Percentiles rank a stretch among this genome's conserved stretches.
phyloP scores from a whole-genome alignment of 1,284 basidiomycete species.

The Stereum hirsutum region DNA sequence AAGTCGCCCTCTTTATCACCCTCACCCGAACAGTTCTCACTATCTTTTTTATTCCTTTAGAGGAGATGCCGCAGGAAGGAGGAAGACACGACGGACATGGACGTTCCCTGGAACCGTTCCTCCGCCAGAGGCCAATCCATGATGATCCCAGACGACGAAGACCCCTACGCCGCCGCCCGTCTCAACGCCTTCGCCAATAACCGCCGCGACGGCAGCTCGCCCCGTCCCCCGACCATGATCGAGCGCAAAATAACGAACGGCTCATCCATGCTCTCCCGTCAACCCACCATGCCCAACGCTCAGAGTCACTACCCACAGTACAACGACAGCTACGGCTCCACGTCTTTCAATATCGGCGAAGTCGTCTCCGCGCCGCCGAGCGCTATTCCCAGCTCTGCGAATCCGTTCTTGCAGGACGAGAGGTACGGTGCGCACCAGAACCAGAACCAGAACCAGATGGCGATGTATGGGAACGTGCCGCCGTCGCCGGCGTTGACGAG shows the following conservation, averaged over 20 bases:
- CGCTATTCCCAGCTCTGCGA: constrained; percentile 16
- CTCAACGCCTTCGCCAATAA: too few species aligned
- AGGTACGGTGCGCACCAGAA: too few species aligned
- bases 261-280: constrained; percentile 14
- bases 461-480: too few species aligned
- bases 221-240: constrained; percentile 47
- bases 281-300: constrained; percentile 6
- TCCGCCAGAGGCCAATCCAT: constrained; percentile 53
- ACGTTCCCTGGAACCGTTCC: constrained; percentile 36
- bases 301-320: too few species aligned
- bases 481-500: background rate
- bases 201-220: constrained; percentile 26
- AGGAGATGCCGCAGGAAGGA: constrained; percentile 35
- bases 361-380: constrained; percentile 8
- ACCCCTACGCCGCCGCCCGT: too few species aligned
- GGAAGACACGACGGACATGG: constrained; percentile 16
- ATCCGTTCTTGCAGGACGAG: constrained; percentile 24
- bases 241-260: constrained; percentile 31
- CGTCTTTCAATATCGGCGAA: constrained; percentile 10
- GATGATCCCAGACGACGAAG: constrained; percentile 44
- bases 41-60: constrained; percentile 16
- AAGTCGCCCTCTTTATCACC: constrained; percentile 12
- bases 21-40: constrained; percentile 3
- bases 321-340: background rate
- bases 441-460: too few species aligned